Percentiles rank a stretch among this genome's conserved stretches.
Evolutionary conservation across 2,329 filamentous ascomycete genomes (phyloP).

Genomic region (Aspergillus quadrilineatus): DNA sequence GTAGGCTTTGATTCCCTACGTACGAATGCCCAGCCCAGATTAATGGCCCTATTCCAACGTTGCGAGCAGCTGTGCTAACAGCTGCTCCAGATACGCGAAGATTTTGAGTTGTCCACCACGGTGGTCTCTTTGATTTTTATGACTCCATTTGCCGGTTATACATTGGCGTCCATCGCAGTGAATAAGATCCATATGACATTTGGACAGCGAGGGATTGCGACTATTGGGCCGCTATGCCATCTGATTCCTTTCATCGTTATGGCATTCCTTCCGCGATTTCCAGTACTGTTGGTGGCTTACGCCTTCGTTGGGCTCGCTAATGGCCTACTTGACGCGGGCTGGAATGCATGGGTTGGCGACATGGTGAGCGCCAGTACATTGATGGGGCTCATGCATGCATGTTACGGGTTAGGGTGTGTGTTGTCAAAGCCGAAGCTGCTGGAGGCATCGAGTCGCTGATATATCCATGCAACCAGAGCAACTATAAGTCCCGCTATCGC

Average conservation of each 20-base stretch:
- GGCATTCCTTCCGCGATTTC: slow-evolving; percentile 36
- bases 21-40: slow-evolving; percentile 23
- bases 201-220: slow-evolving; percentile 71
- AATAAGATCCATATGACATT: slow-evolving; percentile 44
- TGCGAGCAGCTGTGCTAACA: not conserved
- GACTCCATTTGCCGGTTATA: slow-evolving; percentile 51
- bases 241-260: slow-evolving; percentile 31
- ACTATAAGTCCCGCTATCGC: slow-evolving; percentile 15
- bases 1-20: slow-evolving; percentile 50
- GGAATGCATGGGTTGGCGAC: slow-evolving; percentile 64
- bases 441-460: not conserved
- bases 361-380: slow-evolving; percentile 72
- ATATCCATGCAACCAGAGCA: not conserved
- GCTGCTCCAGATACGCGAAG: slow-evolving; percentile 5
- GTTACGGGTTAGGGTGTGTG: slow-evolving; percentile 63
- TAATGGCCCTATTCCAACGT: not conserved
- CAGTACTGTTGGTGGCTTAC: slow-evolving; percentile 35
- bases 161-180: slow-evolving; percentile 46
- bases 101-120: slow-evolving; percentile 23
- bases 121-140: slow-evolving; percentile 52
- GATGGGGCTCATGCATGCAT: slow-evolving; percentile 69
- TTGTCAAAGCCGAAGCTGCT: not conserved
- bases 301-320: slow-evolving; percentile 39
- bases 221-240: slow-evolving; percentile 51
- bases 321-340: slow-evolving; percentile 50